Evolutionary conservation across 768 basidiomycete species (phyloP).

Genomic region (Hirschioporus abietinus): DNA sequence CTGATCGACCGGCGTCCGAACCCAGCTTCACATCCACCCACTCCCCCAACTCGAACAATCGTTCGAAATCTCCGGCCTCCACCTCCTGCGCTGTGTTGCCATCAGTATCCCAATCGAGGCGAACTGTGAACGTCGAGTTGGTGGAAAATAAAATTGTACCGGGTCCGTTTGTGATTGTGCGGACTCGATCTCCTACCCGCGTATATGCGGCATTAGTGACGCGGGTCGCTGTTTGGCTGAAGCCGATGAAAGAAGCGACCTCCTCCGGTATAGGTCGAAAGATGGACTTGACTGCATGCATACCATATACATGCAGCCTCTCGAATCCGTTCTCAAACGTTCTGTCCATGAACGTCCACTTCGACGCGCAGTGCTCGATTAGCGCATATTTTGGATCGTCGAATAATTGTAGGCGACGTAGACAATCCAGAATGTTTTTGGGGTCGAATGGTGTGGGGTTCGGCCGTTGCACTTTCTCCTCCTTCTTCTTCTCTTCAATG

Average conservation of each 20-base stretch:
- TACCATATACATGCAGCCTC: background rate
- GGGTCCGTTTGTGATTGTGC: too few relatives aligned
- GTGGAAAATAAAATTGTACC: too few relatives aligned
- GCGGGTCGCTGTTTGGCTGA: too few relatives aligned
- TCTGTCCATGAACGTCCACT: background rate
- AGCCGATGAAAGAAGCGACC: too few relatives aligned
- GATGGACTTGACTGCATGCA: background rate
- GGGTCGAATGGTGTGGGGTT: background rate
- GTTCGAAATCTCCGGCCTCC: background rate
- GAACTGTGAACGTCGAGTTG: too few relatives aligned
- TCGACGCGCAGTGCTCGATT: background rate
- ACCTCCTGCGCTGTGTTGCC: background rate
- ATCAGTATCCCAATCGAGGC: too few relatives aligned
- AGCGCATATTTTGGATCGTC: background rate
- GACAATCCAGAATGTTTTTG: background rate
- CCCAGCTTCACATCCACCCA: background rate
- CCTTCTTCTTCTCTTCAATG: background rate
- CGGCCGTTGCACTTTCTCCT: background rate
- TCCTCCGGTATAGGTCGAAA: too few relatives aligned
- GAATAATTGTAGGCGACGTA: background rate
- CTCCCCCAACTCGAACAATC: background rate
- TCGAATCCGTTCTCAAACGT: background rate
- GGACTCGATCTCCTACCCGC: too few relatives aligned
- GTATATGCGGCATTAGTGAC: too few relatives aligned
- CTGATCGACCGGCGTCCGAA: too few relatives aligned